A percentile compares a stretch with the other conserved stretches of the same genome.
Conservation (phyloP, 225 moss, liverwort and hornwort genomes). For the Antitrichia curtipendula region DNA sequence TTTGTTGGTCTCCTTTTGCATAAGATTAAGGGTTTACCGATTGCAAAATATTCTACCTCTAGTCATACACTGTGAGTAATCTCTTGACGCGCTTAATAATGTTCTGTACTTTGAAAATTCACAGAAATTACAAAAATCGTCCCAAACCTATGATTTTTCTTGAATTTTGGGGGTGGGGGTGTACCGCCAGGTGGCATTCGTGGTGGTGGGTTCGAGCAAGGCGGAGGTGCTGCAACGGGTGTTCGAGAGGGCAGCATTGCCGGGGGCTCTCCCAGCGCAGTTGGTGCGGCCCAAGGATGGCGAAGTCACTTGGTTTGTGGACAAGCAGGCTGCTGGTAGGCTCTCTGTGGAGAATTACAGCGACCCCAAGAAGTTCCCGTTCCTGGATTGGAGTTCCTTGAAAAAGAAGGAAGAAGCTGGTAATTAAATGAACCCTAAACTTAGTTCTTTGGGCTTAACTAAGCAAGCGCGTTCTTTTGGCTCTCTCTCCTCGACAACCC, state of each 20-base stretch:
- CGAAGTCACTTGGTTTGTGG: conserved; percentile 40
- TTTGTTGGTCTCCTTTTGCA: background rate
- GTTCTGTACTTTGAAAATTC: background rate
- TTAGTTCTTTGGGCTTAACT: background rate
- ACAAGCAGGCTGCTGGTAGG: conserved; percentile 37
- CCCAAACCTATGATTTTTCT: background rate
- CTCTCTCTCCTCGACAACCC: background rate
- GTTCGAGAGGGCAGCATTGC: conserved; percentile 40
- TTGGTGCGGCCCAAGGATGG: conserved; percentile 37
- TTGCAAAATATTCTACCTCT: background rate
- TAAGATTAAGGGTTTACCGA: background rate
- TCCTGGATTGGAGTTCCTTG: conserved; percentile 41
- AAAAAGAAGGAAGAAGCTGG: background rate
- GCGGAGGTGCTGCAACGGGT: conserved; percentile 47
- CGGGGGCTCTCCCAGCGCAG: conserved; percentile 49
- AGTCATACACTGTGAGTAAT: background rate
- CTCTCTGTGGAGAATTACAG: conserved; percentile 24
- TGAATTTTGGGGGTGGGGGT: too few relatives aligned
- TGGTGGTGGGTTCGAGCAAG: conserved; percentile 46
- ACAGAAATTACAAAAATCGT: background rate
- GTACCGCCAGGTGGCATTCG: conserved; percentile 24
- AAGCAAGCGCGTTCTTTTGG: background rate
- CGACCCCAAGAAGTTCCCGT: conserved; percentile 53
- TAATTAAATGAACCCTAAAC: background rate
- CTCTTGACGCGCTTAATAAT: background rate